phyloP scores from a whole-genome alignment of 2,329 filamentous ascomycete species.

The Aspergillus vadensis region DNA sequence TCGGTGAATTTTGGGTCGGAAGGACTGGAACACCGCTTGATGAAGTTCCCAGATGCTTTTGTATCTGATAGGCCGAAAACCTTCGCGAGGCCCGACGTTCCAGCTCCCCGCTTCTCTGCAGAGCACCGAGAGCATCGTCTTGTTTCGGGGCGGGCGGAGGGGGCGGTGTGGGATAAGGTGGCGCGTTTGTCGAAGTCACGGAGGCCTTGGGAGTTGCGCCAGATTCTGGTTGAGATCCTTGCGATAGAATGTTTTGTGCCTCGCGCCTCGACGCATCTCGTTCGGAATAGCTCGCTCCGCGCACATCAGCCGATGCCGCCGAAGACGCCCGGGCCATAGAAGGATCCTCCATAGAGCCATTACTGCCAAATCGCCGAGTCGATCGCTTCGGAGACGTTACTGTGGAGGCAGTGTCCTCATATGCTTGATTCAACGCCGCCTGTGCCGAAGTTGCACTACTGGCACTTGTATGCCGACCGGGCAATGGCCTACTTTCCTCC shows the following conservation, averaged over 20 bases:
- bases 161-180: conserved; percentile 66
- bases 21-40: conserved; percentile 83
- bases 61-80: conserved; percentile 96
- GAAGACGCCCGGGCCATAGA: conserved; percentile 32
- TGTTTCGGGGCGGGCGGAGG: conserved; percentile 80
- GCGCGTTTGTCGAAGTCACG: conserved; percentile 28
- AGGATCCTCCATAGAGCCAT: conserved; percentile 41
- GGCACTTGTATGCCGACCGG: conserved; percentile 48
- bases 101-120: conserved; percentile 89
- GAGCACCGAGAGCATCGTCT: conserved; percentile 83
- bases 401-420: conserved; percentile 41
- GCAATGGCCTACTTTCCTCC: conserved; percentile 47
- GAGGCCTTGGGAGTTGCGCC: conserved; percentile 41
- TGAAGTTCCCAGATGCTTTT: conserved; percentile 82
- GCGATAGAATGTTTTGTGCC: conserved; percentile 40
- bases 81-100: conserved; percentile 88
- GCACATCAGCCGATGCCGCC: conserved; percentile 29
- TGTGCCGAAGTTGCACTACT: conserved; percentile 51
- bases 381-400: conserved; percentile 38
- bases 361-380: conserved; percentile 42
- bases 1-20: conserved; percentile 56
- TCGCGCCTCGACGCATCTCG: conserved; percentile 44
- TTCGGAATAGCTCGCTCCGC: conserved; percentile 38
- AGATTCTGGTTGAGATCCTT: conserved; percentile 71
- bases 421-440: conserved; percentile 48